A percentile compares a stretch with the other conserved stretches of the same genome.
Conservation (phyloP, 148 eudicot genomes). For the Chenopodium formosanum region DNA sequence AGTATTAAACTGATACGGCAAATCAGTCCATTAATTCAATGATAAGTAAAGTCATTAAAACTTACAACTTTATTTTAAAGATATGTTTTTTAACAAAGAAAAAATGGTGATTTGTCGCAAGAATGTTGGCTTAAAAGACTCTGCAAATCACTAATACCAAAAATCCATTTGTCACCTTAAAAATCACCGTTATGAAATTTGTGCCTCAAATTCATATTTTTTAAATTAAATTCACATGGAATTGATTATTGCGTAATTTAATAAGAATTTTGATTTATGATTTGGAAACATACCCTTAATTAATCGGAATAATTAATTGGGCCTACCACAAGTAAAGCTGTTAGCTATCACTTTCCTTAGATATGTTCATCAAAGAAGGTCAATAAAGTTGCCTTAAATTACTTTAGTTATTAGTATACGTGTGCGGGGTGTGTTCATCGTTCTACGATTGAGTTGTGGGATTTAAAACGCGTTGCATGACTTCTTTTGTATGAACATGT, state of each 20-base stretch:
- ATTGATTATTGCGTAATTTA: not conserved
- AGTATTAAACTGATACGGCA: not conserved
- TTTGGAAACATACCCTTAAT: not conserved
- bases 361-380: not conserved
- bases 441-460: not conserved
- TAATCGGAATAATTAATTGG: no score
- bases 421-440: not conserved
- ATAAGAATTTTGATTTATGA: no score
- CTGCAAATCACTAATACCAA: slow-evolving; percentile 5
- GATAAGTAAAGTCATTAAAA: not conserved
- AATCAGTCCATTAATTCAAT: not conserved
- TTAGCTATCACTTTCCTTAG: not conserved
- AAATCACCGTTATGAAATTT: not conserved
- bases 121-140: slow-evolving; percentile 18
- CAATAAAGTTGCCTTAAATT: not conserved
- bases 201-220: not conserved
- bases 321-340: not conserved
- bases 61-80: no score
- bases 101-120: not conserved
- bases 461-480: not conserved
- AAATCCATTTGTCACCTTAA: slow-evolving; percentile 3
- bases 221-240: not conserved
- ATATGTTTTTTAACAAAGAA: no score
- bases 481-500: no score
- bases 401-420: not conserved